Evolutionary conservation across 331 rosid genomes (phyloP).

Genomic region (Acacia pycnantha): DNA sequence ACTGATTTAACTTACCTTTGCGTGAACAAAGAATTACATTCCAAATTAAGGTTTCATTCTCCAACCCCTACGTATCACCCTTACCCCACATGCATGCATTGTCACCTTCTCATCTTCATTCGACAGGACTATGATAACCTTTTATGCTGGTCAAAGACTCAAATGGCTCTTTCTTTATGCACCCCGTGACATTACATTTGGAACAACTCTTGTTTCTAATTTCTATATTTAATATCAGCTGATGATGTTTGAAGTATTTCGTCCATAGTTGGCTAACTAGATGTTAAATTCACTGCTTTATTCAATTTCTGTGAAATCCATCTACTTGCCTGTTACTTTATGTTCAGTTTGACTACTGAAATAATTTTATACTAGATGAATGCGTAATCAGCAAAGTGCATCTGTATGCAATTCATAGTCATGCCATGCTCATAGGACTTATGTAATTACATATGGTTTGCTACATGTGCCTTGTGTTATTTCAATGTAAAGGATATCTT

Average conservation of each 20-base stretch:
- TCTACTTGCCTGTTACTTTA: background rate
- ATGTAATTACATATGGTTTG: background rate
- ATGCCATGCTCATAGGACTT: background rate
- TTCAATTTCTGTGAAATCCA: background rate
- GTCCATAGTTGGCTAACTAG: background rate
- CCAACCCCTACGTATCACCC: background rate
- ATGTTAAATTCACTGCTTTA: background rate
- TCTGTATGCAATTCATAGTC: slow-evolving; percentile 3
- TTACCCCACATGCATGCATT: slow-evolving; percentile 4
- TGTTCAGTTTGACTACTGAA: slow-evolving; percentile 11
- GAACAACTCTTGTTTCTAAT: background rate
- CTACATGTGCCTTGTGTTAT: slow-evolving; percentile 8
- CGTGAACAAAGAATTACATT: background rate
- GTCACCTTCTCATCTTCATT: slow-evolving; percentile 2
- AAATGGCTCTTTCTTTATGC: slow-evolving; percentile 5
- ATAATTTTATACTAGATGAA: background rate
- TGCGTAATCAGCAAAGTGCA: background rate
- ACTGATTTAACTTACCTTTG: background rate
- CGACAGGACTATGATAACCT: background rate
- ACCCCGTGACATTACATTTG: slow-evolving; percentile 11
- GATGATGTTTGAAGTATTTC: slow-evolving; percentile 17
- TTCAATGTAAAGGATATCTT: slow-evolving; percentile 13
- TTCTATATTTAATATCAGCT: background rate
- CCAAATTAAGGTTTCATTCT: background rate
- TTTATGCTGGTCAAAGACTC: background rate